A percentile compares a stretch with the other conserved stretches of the same genome.
phyloP scores from a whole-genome alignment of 495 filamentous ascomycete species.

The Talaromyces liani region DNA sequence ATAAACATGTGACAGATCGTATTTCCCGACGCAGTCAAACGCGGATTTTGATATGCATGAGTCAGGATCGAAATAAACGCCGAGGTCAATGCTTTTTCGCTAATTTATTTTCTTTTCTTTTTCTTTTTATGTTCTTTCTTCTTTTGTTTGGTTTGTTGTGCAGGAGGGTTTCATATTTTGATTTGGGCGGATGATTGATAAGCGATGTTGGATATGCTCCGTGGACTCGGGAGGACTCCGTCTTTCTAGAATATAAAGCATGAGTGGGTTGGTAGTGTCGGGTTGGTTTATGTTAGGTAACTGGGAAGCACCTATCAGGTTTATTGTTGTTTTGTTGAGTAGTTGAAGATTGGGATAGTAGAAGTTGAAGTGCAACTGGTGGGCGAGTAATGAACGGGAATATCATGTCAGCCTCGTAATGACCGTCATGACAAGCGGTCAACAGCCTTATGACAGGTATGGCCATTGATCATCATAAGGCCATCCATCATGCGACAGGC shows the following conservation, averaged over 20 bases:
- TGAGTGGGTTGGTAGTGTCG: not conserved
- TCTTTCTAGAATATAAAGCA: not conserved
- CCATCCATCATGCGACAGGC: not conserved
- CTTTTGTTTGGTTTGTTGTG: not conserved
- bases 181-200: not conserved
- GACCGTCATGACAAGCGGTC: not conserved
- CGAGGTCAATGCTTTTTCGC: not conserved
- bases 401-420: not conserved
- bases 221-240: not conserved
- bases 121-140: not conserved
- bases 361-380: not conserved
- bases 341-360: not conserved
- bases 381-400: not conserved
- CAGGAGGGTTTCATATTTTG: not conserved
- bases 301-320: too few relatives aligned
- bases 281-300: not conserved
- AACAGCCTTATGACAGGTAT: not conserved
- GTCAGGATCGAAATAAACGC: not conserved
- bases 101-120: not conserved
- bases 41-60: not conserved
- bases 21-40: not conserved
- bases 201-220: not conserved
- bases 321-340: not conserved
- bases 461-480: not conserved
- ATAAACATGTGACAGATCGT: not conserved